A percentile compares a stretch with the other conserved stretches of the same genome.
phyloP scores from a whole-genome alignment of 2,329 filamentous ascomycete species.

The Diplodia intermedia region DNA sequence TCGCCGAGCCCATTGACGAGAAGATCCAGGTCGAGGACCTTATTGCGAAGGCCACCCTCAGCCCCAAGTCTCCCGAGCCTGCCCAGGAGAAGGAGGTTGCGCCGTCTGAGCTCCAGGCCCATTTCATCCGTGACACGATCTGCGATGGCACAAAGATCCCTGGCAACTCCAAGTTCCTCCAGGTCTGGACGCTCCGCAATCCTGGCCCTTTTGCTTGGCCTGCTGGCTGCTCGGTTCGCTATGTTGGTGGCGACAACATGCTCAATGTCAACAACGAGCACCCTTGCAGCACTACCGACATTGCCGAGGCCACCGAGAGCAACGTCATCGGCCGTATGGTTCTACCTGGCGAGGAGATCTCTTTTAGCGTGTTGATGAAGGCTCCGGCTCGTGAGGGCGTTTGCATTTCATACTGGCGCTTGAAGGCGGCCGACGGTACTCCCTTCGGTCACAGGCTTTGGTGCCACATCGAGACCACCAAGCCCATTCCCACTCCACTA shows the following conservation, averaged over 20 bases:
- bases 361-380: slow-evolving; percentile 85
- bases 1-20: slow-evolving; percentile 46
- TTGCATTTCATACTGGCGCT: slow-evolving; percentile 93
- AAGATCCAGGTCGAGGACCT: slow-evolving; percentile 42
- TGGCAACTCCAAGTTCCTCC: slow-evolving; percentile 77
- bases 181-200: slow-evolving; percentile 92
- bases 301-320: slow-evolving; percentile 81
- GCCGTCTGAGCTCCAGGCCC: slow-evolving; percentile 60
- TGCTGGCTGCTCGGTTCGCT: slow-evolving; percentile 85
- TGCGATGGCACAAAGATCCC: slow-evolving; percentile 76
- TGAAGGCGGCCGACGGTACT: slow-evolving; percentile 79
- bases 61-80: slow-evolving; percentile 18
- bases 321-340: slow-evolving; percentile 75
- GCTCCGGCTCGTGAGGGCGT: slow-evolving; percentile 78
- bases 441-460: slow-evolving; percentile 93
- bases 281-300: slow-evolving; percentile 77
- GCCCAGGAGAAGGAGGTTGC: slow-evolving; percentile 34
- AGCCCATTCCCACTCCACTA: slow-evolving; percentile 16
- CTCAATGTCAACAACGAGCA: slow-evolving; percentile 82
- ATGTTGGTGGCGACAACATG: slow-evolving; percentile 96
- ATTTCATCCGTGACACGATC: slow-evolving; percentile 80
- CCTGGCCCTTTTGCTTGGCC: slow-evolving; percentile 83
- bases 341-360: slow-evolving; percentile 73
- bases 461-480: slow-evolving; percentile 81
- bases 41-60: slow-evolving; percentile 34